Percentiles rank a stretch among this genome's conserved stretches.
Evolutionary conservation across 1,139 yeast genomes (phyloP).

Genomic region (Magnusiomyces suaveolens): DNA sequence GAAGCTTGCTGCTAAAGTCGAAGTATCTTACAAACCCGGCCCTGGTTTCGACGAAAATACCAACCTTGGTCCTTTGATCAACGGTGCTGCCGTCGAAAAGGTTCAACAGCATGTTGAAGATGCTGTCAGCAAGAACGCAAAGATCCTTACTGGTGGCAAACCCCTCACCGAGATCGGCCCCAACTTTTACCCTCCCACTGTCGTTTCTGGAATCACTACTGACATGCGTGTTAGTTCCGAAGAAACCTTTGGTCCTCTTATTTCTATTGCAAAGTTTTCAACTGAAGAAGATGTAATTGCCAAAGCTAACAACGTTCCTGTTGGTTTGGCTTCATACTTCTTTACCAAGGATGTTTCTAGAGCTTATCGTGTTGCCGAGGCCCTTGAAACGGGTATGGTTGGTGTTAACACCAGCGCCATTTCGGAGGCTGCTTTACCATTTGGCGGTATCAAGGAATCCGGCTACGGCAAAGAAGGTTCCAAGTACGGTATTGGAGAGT

Average conservation of each 20-base stretch:
- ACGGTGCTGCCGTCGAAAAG: conserved; percentile 53
- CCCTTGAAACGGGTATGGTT: conserved; percentile 71
- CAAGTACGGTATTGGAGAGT: conserved; percentile 65
- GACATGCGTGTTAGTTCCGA: conserved; percentile 56
- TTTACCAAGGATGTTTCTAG: conserved; percentile 57
- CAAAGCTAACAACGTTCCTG: conserved; percentile 58
- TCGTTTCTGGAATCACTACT: conserved; percentile 54
- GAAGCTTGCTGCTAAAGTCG: conserved; percentile 44
- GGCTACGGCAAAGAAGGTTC: conserved; percentile 84
- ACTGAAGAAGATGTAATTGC: conserved; percentile 59
- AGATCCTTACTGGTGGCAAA: conserved; percentile 55
- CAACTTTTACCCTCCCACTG: conserved; percentile 68
- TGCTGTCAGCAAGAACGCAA: conserved; percentile 66
- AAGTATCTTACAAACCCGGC: conserved; percentile 49
- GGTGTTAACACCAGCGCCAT: conserved; percentile 66
- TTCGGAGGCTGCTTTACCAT: conserved; percentile 64
- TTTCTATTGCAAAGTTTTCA: conserved; percentile 55
- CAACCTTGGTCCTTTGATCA: conserved; percentile 81
- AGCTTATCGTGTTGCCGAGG: conserved; percentile 58
- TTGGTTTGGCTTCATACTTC: conserved; percentile 74
- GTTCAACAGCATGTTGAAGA: conserved; percentile 65
- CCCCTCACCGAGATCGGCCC: conserved; percentile 58
- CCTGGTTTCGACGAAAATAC: conserved; percentile 56
- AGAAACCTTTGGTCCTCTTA: conserved; percentile 88
- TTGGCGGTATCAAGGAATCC: conserved; percentile 72